A percentile compares a stretch with the other conserved stretches of the same genome.
These are phyloP conservation scores for Plasmodium adleri DNA, from an alignment of 169 alveolate genomes.

Conservation along the genomic window DNA sequence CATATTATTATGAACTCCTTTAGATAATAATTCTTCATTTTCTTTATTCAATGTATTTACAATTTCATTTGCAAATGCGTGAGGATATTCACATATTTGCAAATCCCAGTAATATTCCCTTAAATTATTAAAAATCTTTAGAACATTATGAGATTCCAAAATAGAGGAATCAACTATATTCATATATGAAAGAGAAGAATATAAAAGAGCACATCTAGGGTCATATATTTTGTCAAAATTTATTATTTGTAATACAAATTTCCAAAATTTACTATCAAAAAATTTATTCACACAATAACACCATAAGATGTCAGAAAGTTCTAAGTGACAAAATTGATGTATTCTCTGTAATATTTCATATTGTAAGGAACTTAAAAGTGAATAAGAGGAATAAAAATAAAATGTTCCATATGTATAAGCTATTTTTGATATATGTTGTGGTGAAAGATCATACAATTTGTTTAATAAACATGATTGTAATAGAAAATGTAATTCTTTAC, in stretches of 20 bases:
- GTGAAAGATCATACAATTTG: constrained; percentile 45
- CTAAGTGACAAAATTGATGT: constrained; percentile 53
- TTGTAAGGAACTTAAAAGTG: constrained; percentile 51
- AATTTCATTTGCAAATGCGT: constrained; percentile 50
- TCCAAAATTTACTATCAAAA: constrained; percentile 51
- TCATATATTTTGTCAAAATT: constrained; percentile 47
- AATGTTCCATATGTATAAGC: constrained; percentile 66
- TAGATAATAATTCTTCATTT: constrained; percentile 2
- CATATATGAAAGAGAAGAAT: constrained; percentile 52
- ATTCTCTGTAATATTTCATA: constrained; percentile 73
- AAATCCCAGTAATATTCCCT: constrained; percentile 43
- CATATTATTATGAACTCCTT: background rate
- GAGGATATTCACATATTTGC: constrained; percentile 30
- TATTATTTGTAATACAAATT: constrained; percentile 42
- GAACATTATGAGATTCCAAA: constrained; percentile 49
- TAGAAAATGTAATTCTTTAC: constrained; percentile 53
- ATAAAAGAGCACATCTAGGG: constrained; percentile 62
- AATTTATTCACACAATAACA: constrained; percentile 63
- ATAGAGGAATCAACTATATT: constrained; percentile 63
- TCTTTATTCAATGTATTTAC: constrained; percentile 19
- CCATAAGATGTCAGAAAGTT: constrained; percentile 69
- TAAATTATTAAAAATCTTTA: constrained; percentile 53
- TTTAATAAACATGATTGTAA: constrained; percentile 56
- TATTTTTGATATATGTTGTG: constrained; percentile 63
- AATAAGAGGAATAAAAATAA: constrained; percentile 47